Conservation (phyloP, 768 basidiomycete genomes). For the Pholiota molesta region DNA sequence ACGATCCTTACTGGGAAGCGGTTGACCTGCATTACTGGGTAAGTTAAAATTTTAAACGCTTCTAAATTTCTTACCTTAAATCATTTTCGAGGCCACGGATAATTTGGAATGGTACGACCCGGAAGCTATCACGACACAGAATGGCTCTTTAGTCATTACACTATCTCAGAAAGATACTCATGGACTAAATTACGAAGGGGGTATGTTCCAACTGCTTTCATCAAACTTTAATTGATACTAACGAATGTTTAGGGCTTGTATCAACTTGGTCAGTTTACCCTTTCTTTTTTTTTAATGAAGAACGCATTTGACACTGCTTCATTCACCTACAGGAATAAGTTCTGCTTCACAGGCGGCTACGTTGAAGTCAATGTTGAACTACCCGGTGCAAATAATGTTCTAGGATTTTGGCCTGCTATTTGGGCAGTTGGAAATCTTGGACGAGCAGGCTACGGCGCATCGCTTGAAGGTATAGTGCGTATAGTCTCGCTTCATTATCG, state of each 20-base stretch:
- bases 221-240: slow-evolving; percentile 15
- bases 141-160: slow-evolving; percentile 77
- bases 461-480: slow-evolving; percentile 76
- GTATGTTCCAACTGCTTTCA: slow-evolving; percentile 35
- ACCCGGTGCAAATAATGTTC: slow-evolving; percentile 67
- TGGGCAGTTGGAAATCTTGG: slow-evolving; percentile 78
- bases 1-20: slow-evolving; percentile 89
- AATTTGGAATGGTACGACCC: slow-evolving; percentile 92
- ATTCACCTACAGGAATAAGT: slow-evolving; percentile 66
- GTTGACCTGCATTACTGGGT: slow-evolving; percentile 80
- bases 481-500: background rate
- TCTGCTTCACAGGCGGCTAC: slow-evolving; percentile 87
- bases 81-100: slow-evolving; percentile 45
- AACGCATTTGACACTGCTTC: slow-evolving; percentile 11
- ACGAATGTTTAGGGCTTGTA: slow-evolving; percentile 40
- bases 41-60: background rate
- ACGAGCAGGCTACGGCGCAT: slow-evolving; percentile 85
- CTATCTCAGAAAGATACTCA: slow-evolving; percentile 65
- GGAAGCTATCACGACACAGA: slow-evolving; percentile 69
- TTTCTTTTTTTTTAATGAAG: background rate
- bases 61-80: background rate
- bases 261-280: slow-evolving; percentile 41
- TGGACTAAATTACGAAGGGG: slow-evolving; percentile 71
- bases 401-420: slow-evolving; percentile 77
- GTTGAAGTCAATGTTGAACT: slow-evolving; percentile 66